A percentile compares a stretch with the other conserved stretches of the same genome.
Conservation (phyloP, 148 eudicot genomes). For the Diospyros kaki region DNA sequence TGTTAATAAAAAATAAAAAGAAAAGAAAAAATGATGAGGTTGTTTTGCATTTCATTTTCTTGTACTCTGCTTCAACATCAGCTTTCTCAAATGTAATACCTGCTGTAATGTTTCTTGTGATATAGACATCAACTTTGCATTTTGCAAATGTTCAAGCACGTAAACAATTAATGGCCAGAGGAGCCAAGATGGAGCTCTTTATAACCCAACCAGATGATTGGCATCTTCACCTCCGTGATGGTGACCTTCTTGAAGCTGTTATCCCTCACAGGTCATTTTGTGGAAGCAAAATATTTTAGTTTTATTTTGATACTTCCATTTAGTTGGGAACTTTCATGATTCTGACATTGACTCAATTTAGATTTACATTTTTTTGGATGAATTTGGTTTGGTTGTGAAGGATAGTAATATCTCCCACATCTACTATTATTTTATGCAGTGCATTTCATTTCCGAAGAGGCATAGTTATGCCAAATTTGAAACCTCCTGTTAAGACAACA, state of each 20-base stretch:
- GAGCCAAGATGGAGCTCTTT: slow-evolving; percentile 67
- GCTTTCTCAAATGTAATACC: background rate
- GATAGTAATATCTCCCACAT: background rate
- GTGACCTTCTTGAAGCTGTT: slow-evolving; percentile 82
- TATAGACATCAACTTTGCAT: slow-evolving; percentile 40
- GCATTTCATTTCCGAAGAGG: slow-evolving; percentile 82
- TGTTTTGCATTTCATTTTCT: background rate
- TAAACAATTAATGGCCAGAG: slow-evolving; percentile 25
- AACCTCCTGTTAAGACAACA: slow-evolving; percentile 85
- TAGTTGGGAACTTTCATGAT: background rate
- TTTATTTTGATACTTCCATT: background rate
- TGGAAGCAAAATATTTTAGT: background rate
- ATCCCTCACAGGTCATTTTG: slow-evolving; percentile 64
- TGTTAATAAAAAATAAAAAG: too few relatives aligned
- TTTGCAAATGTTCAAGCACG: slow-evolving; percentile 18
- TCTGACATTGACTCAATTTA: background rate
- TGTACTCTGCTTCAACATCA: background rate
- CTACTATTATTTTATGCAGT: slow-evolving; percentile 37
- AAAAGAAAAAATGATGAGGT: background rate
- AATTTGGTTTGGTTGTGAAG: background rate
- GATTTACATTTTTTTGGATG: background rate
- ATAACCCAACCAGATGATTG: slow-evolving; percentile 93
- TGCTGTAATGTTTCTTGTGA: background rate
- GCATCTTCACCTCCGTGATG: slow-evolving; percentile 99
- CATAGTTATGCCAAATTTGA: slow-evolving; percentile 90